phyloP scores from a whole-genome alignment of 805 yeast species.

The Peterozyma toletana region DNA sequence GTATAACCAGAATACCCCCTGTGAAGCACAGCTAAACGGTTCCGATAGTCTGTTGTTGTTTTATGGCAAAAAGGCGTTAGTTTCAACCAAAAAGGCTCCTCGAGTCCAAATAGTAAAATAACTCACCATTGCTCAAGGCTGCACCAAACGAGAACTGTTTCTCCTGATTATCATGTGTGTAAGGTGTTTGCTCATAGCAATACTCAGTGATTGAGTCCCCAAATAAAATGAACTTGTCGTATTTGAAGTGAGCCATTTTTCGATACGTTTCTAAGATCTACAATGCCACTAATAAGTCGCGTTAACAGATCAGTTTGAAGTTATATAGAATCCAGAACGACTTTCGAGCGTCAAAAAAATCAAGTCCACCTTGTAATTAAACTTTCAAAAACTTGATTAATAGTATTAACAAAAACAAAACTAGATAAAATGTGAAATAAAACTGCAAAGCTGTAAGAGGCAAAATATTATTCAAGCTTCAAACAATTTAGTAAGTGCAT shows the following conservation, averaged over 20 bases:
- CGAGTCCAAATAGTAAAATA: neutral
- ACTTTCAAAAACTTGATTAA: no score
- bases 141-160: constrained; percentile 32
- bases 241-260: neutral
- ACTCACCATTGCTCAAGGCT: constrained; percentile 16
- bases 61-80: neutral
- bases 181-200: constrained; percentile 28
- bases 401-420: no score
- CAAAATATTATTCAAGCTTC: no score
- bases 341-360: no score
- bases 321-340: no score
- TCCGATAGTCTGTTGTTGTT: constrained; percentile 27
- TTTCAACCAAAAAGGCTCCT: neutral
- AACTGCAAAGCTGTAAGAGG: no score
- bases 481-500: no score
- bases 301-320: no score
- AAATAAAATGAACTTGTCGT: constrained; percentile 46
- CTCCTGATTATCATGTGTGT: constrained; percentile 4
- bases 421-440: no score
- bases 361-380: no score
- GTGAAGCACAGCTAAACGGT: constrained; percentile 60
- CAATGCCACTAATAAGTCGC: no score
- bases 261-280: no score
- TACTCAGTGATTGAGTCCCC: constrained; percentile 70
- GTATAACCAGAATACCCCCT: constrained; percentile 80